Conservation (phyloP, 2,329 filamentous ascomycete species). For the Periconia digitata region DNA sequence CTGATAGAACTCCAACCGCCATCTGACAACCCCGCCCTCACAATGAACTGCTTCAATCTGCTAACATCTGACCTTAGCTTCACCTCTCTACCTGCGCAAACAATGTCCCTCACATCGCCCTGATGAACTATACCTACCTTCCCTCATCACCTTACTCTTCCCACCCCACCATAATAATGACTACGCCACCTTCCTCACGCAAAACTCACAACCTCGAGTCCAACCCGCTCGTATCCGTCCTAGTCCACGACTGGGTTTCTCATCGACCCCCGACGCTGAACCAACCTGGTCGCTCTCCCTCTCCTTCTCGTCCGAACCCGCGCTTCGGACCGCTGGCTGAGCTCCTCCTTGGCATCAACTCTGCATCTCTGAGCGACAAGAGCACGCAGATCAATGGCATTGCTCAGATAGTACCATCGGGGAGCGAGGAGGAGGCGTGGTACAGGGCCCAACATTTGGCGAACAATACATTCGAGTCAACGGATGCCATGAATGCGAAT, state of each 20-base stretch:
- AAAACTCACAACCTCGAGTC: constrained; percentile 79
- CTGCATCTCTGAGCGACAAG: constrained; percentile 82
- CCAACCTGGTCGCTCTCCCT: constrained; percentile 56
- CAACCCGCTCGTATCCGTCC: constrained; percentile 85
- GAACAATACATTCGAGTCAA: constrained; percentile 79
- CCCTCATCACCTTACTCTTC: constrained; percentile 69
- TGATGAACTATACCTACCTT: constrained; percentile 99
- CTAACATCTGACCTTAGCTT: constrained; percentile 59
- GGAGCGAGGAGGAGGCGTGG: constrained; percentile 80
- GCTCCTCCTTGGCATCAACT: constrained; percentile 88
- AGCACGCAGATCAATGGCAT: constrained; percentile 91
- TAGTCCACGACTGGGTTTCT: constrained; percentile 98
- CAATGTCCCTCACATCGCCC: constrained; percentile 84
- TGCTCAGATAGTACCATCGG: constrained; percentile 70
- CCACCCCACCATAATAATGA: constrained; percentile 78
- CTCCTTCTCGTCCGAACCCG: constrained; percentile 55
- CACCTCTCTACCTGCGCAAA: constrained; percentile 89
- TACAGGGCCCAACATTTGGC: constrained; percentile 82
- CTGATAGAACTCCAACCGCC: not conserved
- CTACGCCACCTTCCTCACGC: constrained; percentile 75
- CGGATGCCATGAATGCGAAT: constrained; percentile 27
- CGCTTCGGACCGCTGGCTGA: constrained; percentile 73
- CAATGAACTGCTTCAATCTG: not conserved
- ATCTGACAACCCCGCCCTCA: not conserved
- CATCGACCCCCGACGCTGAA: constrained; percentile 79